Percentiles rank a stretch among this genome's conserved stretches.
phyloP scores from a whole-genome alignment of 228 moss, liverwort and hornwort genomes.

The Sphagnum fallax region DNA sequence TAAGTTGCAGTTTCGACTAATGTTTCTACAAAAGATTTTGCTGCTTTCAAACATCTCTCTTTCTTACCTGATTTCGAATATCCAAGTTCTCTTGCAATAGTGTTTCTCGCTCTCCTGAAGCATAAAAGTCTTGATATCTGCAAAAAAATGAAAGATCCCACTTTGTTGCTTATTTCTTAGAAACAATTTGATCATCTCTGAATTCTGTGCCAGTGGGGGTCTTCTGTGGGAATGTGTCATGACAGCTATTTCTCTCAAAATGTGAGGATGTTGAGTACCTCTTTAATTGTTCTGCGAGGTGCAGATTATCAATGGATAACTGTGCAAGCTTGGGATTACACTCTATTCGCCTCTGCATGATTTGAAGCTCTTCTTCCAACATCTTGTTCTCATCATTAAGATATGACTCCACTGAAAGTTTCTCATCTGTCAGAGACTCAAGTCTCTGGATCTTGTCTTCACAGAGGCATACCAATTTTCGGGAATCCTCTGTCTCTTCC shows the following conservation, averaged over 20 bases:
- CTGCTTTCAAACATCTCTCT: neutral
- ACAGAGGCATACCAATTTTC: conserved; percentile 40
- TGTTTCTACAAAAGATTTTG: too few species aligned
- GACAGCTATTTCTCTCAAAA: neutral
- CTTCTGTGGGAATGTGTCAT: neutral
- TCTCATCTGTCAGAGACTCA: conserved; percentile 23
- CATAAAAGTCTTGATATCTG: conserved; percentile 69
- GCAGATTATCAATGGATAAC: conserved; percentile 59
- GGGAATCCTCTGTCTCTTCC: conserved; percentile 53
- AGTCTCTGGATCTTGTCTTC: conserved; percentile 41
- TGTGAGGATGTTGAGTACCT: conserved; percentile 26
- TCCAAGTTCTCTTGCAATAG: conserved; percentile 54
- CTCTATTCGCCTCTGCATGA: conserved; percentile 40
- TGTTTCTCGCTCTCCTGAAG: conserved; percentile 44
- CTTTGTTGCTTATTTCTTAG: neutral
- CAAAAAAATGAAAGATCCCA: neutral
- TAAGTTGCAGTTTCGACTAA: too few species aligned
- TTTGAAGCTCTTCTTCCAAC: conserved; percentile 46
- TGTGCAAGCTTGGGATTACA: conserved; percentile 59
- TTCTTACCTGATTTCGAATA: conserved; percentile 67
- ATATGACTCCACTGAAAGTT: conserved; percentile 26
- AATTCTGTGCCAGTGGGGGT: neutral
- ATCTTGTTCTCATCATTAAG: conserved; percentile 21
- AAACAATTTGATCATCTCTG: neutral
- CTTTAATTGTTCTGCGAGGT: conserved; percentile 56